phyloP scores from a whole-genome alignment of 1,139 yeast species.

The Magnusiomyces tetraspermus region DNA sequence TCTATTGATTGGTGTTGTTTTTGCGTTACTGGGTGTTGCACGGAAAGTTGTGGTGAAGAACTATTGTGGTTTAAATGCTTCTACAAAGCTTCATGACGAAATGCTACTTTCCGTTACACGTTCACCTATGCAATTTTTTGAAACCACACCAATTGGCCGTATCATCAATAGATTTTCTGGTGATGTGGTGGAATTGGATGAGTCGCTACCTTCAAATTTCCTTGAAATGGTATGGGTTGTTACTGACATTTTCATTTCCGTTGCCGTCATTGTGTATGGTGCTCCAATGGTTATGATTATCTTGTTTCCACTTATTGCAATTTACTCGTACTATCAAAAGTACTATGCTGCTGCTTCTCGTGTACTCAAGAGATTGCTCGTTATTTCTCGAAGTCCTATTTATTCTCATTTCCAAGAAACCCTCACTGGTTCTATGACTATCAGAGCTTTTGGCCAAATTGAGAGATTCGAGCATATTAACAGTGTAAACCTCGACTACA shows the following conservation, averaged over 20 bases:
- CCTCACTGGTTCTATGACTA: conserved; percentile 60
- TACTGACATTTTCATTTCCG: conserved; percentile 50
- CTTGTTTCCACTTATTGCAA: conserved; percentile 40
- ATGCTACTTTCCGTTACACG: conserved; percentile 76
- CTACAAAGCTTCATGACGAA: conserved; percentile 60
- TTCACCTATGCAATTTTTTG: conserved; percentile 62
- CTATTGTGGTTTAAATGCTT: conserved; percentile 73
- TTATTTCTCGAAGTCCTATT: conserved; percentile 67
- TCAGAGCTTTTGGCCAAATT: conserved; percentile 47
- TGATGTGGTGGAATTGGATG: conserved; percentile 61
- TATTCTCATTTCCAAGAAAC: conserved; percentile 74
- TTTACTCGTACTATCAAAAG: conserved; percentile 76
- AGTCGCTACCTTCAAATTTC: conserved; percentile 39
- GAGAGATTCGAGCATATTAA: conserved; percentile 47
- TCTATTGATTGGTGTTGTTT: conserved; percentile 55
- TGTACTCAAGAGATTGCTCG: conserved; percentile 71
- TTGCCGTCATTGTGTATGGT: conserved; percentile 60
- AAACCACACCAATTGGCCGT: conserved; percentile 62
- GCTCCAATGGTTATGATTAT: conserved; percentile 51
- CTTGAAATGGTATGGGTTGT: conserved; percentile 43
- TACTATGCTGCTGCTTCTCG: conserved; percentile 71
- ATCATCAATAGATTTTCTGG: conserved; percentile 64
- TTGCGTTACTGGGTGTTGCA: conserved; percentile 47
- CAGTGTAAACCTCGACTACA: conserved; percentile 52
- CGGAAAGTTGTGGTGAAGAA: conserved; percentile 68